phyloP scores from a whole-genome alignment of 2,329 filamentous ascomycete genomes.

The Akanthomyces uredinophilus region DNA sequence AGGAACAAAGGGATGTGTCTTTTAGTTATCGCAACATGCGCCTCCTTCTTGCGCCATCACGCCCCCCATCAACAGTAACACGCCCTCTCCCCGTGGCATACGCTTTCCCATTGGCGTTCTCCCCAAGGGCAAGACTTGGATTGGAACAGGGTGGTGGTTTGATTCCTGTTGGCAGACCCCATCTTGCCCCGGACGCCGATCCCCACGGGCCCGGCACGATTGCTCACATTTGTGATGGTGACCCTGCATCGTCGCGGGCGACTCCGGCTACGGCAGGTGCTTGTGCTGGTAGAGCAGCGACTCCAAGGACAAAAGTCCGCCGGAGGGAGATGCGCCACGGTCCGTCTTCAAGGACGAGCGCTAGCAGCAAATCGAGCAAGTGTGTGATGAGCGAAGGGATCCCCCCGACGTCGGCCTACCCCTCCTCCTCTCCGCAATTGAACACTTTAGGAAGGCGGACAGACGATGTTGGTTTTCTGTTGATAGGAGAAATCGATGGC shows the following conservation, averaged over 20 bases:
- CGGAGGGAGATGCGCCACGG: background rate
- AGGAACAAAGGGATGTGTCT: no score
- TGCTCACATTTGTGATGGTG: background rate
- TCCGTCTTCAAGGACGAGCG: background rate
- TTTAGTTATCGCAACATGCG: no score
- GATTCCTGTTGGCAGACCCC: background rate
- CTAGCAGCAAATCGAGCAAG: background rate
- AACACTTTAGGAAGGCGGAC: background rate
- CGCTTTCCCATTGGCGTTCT: no score
- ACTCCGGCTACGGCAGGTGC: no score
- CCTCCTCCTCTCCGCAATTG: background rate
- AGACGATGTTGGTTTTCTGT: background rate
- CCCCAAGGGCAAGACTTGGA: background rate
- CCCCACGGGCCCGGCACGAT: constrained; percentile 2
- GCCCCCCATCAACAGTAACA: background rate
- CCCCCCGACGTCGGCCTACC: no score
- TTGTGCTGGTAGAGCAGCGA: no score
- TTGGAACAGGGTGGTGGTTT: no score
- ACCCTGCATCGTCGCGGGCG: background rate
- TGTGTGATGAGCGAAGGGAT: background rate
- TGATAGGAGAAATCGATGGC: background rate
- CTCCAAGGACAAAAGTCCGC: background rate
- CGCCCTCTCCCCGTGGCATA: background rate
- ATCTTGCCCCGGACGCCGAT: constrained; percentile 7
- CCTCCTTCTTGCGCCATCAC: background rate